Evolutionary conservation across 345 rosid genomes (phyloP).

Genomic region (Sisymbrium irio): DNA sequence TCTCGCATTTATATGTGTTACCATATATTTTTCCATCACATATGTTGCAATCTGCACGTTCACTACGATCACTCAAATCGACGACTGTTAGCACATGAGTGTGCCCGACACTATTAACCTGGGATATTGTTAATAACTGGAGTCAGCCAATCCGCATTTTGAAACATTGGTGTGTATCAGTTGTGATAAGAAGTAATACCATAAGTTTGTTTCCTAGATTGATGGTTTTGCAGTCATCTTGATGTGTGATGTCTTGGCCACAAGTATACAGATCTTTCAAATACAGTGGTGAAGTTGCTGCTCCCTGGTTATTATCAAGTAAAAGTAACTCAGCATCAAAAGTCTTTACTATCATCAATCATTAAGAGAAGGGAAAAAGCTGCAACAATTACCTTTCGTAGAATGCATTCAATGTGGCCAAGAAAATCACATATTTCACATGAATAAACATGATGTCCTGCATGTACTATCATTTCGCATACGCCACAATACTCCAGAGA

Average conservation of each 20-base stretch:
- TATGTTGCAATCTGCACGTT: background rate
- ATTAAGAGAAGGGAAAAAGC: background rate
- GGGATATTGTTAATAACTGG: background rate
- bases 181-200: background rate
- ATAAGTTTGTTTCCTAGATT: background rate
- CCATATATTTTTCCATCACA: background rate
- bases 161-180: background rate
- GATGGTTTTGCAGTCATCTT: background rate
- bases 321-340: background rate
- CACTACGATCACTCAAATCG: background rate
- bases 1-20: background rate
- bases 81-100: background rate
- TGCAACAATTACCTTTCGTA: conserved; percentile 11
- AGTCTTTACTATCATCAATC: background rate
- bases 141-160: background rate
- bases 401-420: conserved; percentile 31
- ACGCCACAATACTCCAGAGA: conserved; percentile 25
- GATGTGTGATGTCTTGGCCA: background rate
- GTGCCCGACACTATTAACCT: background rate
- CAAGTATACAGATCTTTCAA: background rate
- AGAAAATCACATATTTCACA: conserved; percentile 24
- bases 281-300: background rate
- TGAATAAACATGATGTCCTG: conserved; percentile 12
- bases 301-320: background rate
- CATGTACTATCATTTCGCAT: conserved; percentile 1